Evolutionary conservation across 2,329 filamentous ascomycete genomes (phyloP).

Genomic region (Cercospora zeina): DNA sequence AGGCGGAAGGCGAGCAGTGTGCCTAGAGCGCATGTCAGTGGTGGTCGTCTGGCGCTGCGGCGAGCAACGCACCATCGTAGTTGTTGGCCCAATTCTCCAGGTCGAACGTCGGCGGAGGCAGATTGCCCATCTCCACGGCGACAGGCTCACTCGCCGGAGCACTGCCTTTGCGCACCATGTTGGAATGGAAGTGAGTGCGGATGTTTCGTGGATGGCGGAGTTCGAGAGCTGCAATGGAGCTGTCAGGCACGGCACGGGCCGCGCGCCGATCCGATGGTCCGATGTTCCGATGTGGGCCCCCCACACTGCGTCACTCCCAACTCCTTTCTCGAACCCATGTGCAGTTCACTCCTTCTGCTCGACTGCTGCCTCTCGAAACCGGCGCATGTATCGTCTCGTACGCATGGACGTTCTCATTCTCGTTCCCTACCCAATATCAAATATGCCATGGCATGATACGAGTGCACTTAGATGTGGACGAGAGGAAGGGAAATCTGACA

Average conservation of each 20-base stretch:
- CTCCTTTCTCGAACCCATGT: neutral
- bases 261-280: neutral
- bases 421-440: too few relatives aligned
- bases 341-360: neutral
- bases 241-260: neutral
- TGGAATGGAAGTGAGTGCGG: neutral
- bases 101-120: slow-evolving; percentile 74
- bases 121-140: slow-evolving; percentile 9
- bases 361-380: too few relatives aligned
- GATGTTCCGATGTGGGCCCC: neutral
- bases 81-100: slow-evolving; percentile 88
- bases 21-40: slow-evolving; percentile 52
- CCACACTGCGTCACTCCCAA: neutral
- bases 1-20: slow-evolving; percentile 79
- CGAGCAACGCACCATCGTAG: slow-evolving; percentile 67
- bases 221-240: neutral
- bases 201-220: neutral
- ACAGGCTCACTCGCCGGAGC: slow-evolving; percentile 1
- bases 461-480: too few relatives aligned
- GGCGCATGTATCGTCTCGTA: too few relatives aligned
- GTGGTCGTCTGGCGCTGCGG: neutral
- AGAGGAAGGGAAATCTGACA: too few relatives aligned
- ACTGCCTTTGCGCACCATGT: slow-evolving; percentile 16
- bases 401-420: too few relatives aligned
- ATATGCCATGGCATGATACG: too few relatives aligned